These are phyloP conservation scores for Noccaea caerulescens DNA, from an alignment of 345 rosid species.

Conservation along the genomic window DNA sequence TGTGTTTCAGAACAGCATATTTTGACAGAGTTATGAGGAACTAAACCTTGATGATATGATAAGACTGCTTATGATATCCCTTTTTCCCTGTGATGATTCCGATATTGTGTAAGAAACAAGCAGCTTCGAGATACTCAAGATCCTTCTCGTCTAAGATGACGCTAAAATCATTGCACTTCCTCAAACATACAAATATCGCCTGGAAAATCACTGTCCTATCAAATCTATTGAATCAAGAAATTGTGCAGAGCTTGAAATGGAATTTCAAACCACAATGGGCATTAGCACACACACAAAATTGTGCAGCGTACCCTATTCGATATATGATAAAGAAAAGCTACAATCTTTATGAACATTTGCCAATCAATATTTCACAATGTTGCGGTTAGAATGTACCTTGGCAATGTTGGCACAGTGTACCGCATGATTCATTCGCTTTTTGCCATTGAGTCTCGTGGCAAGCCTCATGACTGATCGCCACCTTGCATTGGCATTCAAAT, in stretches of 20 bases:
- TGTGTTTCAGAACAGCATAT: background rate
- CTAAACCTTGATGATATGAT: constrained; percentile 62
- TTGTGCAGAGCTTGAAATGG: constrained; percentile 11
- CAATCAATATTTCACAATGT: background rate
- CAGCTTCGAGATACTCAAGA: constrained; percentile 75
- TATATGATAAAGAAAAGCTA: background rate
- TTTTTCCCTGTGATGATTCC: constrained; percentile 63
- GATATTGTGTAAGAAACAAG: constrained; percentile 72
- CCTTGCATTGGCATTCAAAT: constrained; percentile 60
- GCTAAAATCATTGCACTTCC: constrained; percentile 45
- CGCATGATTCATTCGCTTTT: constrained; percentile 56
- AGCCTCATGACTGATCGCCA: constrained; percentile 61
- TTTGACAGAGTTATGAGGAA: constrained; percentile 13
- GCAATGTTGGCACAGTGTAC: constrained; percentile 60
- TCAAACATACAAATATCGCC: constrained; percentile 66
- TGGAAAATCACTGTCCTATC: constrained; percentile 42
- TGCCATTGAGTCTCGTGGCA: constrained; percentile 55
- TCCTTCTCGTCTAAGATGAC: constrained; percentile 52
- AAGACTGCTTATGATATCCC: constrained; percentile 80
- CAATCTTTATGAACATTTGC: background rate
- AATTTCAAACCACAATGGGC: constrained; percentile 12
- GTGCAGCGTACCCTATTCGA: background rate
- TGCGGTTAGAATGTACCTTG: constrained; percentile 48
- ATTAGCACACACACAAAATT: background rate
- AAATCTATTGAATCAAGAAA: constrained; percentile 23